These are phyloP conservation scores for Pleomassaria siparia DNA, from an alignment of 2,329 filamentous ascomycete species.

Conservation along the genomic window DNA sequence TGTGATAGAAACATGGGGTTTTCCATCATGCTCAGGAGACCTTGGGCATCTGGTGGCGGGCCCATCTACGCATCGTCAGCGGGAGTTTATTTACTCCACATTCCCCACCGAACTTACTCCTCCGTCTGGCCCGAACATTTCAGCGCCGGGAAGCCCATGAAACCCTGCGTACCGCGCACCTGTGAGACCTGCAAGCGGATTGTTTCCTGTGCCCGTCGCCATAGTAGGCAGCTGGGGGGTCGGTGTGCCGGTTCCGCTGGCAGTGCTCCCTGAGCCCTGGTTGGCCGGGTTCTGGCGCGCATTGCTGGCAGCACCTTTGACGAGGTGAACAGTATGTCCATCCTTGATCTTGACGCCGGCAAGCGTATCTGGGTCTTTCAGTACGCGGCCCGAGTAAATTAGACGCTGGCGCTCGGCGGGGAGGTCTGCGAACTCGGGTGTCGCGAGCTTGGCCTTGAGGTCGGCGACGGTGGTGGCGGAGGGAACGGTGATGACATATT, in stretches of 20 bases:
- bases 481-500: slow-evolving; percentile 79
- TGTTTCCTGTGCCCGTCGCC: slow-evolving; percentile 76
- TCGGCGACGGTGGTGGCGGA: slow-evolving; percentile 77
- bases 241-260: slow-evolving; percentile 45
- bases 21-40: slow-evolving; percentile 80
- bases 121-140: slow-evolving; percentile 91
- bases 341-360: slow-evolving; percentile 91
- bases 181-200: slow-evolving; percentile 85
- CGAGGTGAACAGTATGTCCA: slow-evolving; percentile 92
- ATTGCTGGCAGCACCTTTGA: slow-evolving; percentile 94
- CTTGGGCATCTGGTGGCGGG: slow-evolving; percentile 77
- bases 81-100: not conserved
- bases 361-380: slow-evolving; percentile 91
- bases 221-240: slow-evolving; percentile 70
- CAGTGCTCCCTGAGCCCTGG: slow-evolving; percentile 42
- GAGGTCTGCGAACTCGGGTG: slow-evolving; percentile 80
- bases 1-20: slow-evolving; percentile 84
- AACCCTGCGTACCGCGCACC: slow-evolving; percentile 93
- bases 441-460: slow-evolving; percentile 85
- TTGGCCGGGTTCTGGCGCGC: slow-evolving; percentile 59
- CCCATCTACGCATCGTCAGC: slow-evolving; percentile 70
- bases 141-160: slow-evolving; percentile 80
- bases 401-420: slow-evolving; percentile 86
- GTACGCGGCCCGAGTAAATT: slow-evolving; percentile 94
- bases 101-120: slow-evolving; percentile 67